Percentiles rank a stretch among this genome's conserved stretches.
Conservation (phyloP, 2,329 filamentous ascomycete genomes). For the Cryoendolithus antarcticus region DNA sequence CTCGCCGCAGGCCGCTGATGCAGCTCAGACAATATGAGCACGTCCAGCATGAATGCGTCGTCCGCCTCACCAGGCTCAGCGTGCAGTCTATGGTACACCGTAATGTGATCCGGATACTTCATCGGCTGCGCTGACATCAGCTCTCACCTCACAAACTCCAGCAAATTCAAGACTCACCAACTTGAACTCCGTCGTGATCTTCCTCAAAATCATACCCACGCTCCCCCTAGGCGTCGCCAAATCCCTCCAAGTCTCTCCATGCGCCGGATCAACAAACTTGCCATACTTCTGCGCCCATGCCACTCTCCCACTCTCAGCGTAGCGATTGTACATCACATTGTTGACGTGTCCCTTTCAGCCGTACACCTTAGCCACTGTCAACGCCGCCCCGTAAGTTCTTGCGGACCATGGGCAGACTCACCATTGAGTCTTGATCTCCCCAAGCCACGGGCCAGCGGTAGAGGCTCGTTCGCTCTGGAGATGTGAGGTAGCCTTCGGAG, state of each 20-base stretch:
- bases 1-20: conserved; percentile 61
- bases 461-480: conserved; percentile 48
- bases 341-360: conserved; percentile 57
- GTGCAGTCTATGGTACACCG: conserved; percentile 68
- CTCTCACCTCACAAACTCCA: background rate
- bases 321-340: conserved; percentile 72
- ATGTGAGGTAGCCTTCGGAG: conserved; percentile 62
- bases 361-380: conserved; percentile 5
- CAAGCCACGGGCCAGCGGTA: conserved; percentile 58
- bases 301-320: conserved; percentile 68
- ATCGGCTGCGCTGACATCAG: conserved; percentile 44
- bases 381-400: background rate
- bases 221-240: conserved; percentile 53
- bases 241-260: conserved; percentile 54
- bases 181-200: conserved; percentile 75
- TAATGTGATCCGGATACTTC: conserved; percentile 69
- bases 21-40: conserved; percentile 60
- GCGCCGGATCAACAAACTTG: conserved; percentile 45
- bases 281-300: conserved; percentile 67
- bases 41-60: conserved; percentile 48
- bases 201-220: conserved; percentile 61
- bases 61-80: conserved; percentile 36
- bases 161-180: conserved; percentile 47
- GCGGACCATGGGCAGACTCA: conserved; percentile 22
- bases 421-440: conserved; percentile 67